Percentiles rank a stretch among this genome's conserved stretches.
Evolutionary conservation across 2,329 filamentous ascomycete genomes (phyloP).

Genomic region (Claviceps sorghi): DNA sequence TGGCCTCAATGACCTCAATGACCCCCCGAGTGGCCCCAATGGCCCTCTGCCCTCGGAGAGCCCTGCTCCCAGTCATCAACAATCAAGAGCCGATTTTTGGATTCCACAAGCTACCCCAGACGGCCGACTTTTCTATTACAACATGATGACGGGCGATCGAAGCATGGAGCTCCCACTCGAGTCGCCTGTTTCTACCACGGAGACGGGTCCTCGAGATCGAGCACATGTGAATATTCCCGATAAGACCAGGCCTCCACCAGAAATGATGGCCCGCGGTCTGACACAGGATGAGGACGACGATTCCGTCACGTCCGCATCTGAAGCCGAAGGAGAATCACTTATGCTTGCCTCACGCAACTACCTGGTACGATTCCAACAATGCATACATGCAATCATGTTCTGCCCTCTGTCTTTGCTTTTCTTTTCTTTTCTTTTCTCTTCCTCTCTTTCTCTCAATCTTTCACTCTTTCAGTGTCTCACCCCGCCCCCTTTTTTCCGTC

Average conservation of each 20-base stretch:
- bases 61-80: constrained; percentile 45
- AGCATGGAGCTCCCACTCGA: constrained; percentile 91
- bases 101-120: constrained; percentile 93
- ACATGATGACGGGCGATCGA: constrained; percentile 89
- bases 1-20: constrained; percentile 16
- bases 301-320: constrained; percentile 69
- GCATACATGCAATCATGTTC: neutral
- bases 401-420: neutral
- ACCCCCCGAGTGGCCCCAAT: constrained; percentile 34
- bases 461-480: too few relatives aligned
- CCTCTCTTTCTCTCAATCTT: too few relatives aligned
- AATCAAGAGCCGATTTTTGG: constrained; percentile 91
- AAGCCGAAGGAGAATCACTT: constrained; percentile 60
- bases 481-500: too few relatives aligned
- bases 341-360: constrained; percentile 56
- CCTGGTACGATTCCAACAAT: constrained; percentile 35
- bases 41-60: constrained; percentile 53
- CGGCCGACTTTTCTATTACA: constrained; percentile 92
- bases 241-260: constrained; percentile 74
- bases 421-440: neutral
- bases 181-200: constrained; percentile 64
- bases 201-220: constrained; percentile 75
- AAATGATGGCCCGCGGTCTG: constrained; percentile 75
- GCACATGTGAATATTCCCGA: constrained; percentile 82
- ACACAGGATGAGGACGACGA: constrained; percentile 81